Conservation (phyloP, 106 monocot genomes). For the Agapanthus africanus region DNA sequence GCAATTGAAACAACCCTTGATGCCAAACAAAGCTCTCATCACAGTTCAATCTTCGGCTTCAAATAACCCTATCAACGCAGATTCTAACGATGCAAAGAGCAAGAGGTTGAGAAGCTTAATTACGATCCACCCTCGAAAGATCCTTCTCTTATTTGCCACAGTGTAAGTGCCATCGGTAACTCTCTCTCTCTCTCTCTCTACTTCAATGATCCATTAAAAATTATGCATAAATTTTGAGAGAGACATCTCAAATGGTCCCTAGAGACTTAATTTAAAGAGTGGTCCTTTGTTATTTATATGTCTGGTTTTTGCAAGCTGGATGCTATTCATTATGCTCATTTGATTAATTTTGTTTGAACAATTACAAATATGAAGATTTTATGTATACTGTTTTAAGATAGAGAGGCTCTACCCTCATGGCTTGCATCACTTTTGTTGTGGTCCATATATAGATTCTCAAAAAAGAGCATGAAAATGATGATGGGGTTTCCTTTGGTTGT, state of each 20-base stretch:
- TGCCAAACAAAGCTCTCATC: conserved; percentile 38
- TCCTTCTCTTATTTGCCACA: conserved; percentile 85
- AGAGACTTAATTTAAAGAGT: background rate
- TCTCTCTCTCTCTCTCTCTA: background rate
- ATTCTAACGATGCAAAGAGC: conserved; percentile 50
- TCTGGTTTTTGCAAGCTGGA: conserved; percentile 3
- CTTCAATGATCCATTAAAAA: background rate
- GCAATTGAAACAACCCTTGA: conserved; percentile 55
- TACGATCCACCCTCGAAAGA: conserved; percentile 62
- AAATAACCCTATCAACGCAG: conserved; percentile 25
- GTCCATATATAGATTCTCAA: too few species aligned
- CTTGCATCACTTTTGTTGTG: too few species aligned
- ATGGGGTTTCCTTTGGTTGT: too few species aligned
- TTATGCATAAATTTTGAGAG: background rate
- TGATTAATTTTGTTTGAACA: background rate
- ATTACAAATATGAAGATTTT: too few species aligned
- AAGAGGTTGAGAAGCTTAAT: conserved; percentile 49
- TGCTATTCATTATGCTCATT: background rate
- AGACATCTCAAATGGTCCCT: background rate
- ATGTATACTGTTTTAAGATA: too few species aligned
- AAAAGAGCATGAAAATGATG: too few species aligned
- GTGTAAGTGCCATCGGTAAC: conserved; percentile 46
- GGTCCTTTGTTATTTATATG: too few species aligned
- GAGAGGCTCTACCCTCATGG: too few species aligned
- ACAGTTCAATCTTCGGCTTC: conserved; percentile 22